phyloP scores from a whole-genome alignment of 768 basidiomycete species.

The Mycena galericulata region DNA sequence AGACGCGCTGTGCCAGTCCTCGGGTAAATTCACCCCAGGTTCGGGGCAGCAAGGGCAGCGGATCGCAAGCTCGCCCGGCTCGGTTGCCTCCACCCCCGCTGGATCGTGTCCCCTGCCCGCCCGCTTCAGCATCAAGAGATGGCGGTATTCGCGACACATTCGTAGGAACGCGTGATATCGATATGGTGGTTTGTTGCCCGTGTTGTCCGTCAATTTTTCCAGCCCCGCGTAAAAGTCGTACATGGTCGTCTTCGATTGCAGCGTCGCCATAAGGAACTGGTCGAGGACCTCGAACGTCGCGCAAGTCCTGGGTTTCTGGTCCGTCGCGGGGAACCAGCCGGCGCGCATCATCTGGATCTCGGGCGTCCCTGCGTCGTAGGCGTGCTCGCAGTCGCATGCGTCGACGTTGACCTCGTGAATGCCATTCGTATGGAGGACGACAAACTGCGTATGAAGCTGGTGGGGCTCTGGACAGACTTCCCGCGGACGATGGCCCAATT shows the following conservation, averaged over 20 bases:
- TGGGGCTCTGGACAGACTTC: slow-evolving; percentile 34
- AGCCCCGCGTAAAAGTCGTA: too few species aligned
- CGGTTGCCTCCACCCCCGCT: neutral
- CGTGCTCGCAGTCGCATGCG: slow-evolving; percentile 44
- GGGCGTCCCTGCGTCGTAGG: neutral
- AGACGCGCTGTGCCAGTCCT: slow-evolving; percentile 33
- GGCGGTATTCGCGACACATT: slow-evolving; percentile 4
- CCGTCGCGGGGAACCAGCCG: slow-evolving; percentile 46
- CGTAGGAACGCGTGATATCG: slow-evolving; percentile 12
- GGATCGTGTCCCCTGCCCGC: neutral
- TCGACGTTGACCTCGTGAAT: slow-evolving; percentile 44
- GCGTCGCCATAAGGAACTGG: too few species aligned
- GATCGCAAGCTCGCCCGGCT: slow-evolving; percentile 40
- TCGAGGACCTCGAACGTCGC: too few species aligned
- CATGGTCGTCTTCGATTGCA: too few species aligned
- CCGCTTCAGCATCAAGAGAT: too few species aligned
- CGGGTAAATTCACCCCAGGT: slow-evolving; percentile 41
- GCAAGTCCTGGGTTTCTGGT: slow-evolving; percentile 39
- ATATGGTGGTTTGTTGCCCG: slow-evolving; percentile 18
- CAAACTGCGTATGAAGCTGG: slow-evolving; percentile 37
- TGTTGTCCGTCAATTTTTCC: too few species aligned
- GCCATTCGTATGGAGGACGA: slow-evolving; percentile 38
- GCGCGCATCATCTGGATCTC: slow-evolving; percentile 47
- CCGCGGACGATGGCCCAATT: slow-evolving; percentile 34
- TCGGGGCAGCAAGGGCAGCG: slow-evolving; percentile 45